Base-by-base conservation (phyloP, 164 flowering plant genomes). In the Annona cherimola region DNA sequence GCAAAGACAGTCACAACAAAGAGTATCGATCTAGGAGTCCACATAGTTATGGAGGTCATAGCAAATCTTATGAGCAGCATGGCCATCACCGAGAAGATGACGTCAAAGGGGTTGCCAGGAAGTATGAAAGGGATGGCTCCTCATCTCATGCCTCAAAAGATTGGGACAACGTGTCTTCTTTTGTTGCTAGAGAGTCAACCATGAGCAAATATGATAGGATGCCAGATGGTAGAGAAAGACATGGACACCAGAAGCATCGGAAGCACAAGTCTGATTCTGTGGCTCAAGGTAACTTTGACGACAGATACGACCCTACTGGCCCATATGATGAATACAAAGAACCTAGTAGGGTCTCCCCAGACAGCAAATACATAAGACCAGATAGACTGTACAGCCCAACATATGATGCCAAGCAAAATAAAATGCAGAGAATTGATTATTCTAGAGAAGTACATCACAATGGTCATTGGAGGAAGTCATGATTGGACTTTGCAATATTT, bases 271-370 rank as follows among this genome's bases (percentile, higher is more conserved):
- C 83, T 60, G 78, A 75, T 2, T 67, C 76, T 18, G 11, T 8
- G 35, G 67, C 42, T 57, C 74, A 69, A 63, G 71, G 78, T 79
- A 72, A 69, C 26, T 86, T 88, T 74, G 92, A 83, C 6, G 97
- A 95, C 78, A 84, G 99, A 85, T 95, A 91, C 76, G 86, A 90
- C 82, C 99, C 97, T 80, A 79, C 90, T 55, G 77, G 72, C 66
- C 79, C 86, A 67, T 76, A 74, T 75, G 74, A 78, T 61, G 44
- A 61, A 26, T 57, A 75, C 69, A 78, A 82, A 72, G 82, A 61
- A 61, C 66, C 76, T 70, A 74, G 66, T 41, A 71, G 82, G 55
- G 40, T 62, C 50, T 69, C 74, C 63, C 45, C 69, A 60, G 68
- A 68, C 44, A 69, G 71, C 69, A 74, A 76, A 63, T 76, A 73